Evolutionary conservation across 2,329 filamentous ascomycete species (phyloP).

Genomic region (Phialophora expanda): DNA sequence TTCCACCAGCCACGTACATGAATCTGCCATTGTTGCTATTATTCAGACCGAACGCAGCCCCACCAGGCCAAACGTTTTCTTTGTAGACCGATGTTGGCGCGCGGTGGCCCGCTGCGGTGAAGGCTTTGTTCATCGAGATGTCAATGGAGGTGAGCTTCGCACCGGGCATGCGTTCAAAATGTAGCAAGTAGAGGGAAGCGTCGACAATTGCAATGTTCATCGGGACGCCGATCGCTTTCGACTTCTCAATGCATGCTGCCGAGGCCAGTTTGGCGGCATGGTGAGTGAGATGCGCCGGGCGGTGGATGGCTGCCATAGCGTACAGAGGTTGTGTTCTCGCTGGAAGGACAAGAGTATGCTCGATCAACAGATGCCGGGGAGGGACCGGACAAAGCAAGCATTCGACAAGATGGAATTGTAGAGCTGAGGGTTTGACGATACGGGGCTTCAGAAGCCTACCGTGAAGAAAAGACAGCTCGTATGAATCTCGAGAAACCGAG

Average conservation of each 20-base stretch:
- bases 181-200: slow-evolving; percentile 45
- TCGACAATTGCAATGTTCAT: slow-evolving; percentile 43
- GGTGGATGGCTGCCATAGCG: slow-evolving; percentile 33
- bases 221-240: slow-evolving; percentile 36
- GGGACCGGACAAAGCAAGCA: background rate
- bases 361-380: background rate
- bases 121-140: slow-evolving; percentile 60
- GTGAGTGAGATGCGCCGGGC: slow-evolving; percentile 37
- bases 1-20: slow-evolving; percentile 59
- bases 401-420: background rate
- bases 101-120: slow-evolving; percentile 62
- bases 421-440: background rate
- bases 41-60: slow-evolving; percentile 53
- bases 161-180: slow-evolving; percentile 56
- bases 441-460: background rate
- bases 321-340: background rate
- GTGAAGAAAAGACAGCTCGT: background rate
- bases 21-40: slow-evolving; percentile 62
- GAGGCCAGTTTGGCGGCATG: slow-evolving; percentile 40
- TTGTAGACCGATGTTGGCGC: slow-evolving; percentile 59
- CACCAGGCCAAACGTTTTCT: slow-evolving; percentile 60
- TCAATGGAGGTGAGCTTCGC: slow-evolving; percentile 60
- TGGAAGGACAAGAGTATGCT: background rate
- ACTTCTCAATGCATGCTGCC: slow-evolving; percentile 35
- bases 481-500: background rate